Evolutionary conservation across 441 rosid genomes (phyloP).

Genomic region (Populus hybrid): DNA sequence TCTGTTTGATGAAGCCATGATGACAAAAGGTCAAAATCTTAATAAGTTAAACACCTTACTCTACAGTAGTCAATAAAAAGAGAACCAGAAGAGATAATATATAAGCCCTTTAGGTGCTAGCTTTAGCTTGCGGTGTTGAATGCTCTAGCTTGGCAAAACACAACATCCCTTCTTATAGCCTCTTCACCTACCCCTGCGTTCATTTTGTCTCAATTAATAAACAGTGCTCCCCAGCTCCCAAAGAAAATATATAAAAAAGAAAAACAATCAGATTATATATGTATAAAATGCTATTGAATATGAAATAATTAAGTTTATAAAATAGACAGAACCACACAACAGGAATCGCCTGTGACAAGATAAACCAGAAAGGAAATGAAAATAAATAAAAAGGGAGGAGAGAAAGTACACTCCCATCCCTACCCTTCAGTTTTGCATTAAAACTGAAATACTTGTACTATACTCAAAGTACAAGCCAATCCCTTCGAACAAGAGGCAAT

Average conservation of each 20-base stretch:
- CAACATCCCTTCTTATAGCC: slow-evolving; percentile 61
- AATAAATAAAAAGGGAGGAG: slow-evolving; percentile 13
- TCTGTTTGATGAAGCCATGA: slow-evolving; percentile 96
- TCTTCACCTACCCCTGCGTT: slow-evolving; percentile 53
- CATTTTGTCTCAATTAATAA: slow-evolving; percentile 26
- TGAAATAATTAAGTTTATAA: background rate
- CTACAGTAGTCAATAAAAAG: slow-evolving; percentile 11
- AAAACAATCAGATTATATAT: background rate
- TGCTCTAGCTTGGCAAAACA: slow-evolving; percentile 20
- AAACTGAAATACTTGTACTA: slow-evolving; percentile 39
- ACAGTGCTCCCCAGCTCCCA: slow-evolving; percentile 21
- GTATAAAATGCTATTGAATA: background rate
- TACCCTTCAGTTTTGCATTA: slow-evolving; percentile 27
- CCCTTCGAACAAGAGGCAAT: slow-evolving; percentile 40
- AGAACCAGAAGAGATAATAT: slow-evolving; percentile 16
- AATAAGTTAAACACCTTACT: background rate
- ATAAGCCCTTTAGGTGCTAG: slow-evolving; percentile 21
- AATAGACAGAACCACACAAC: slow-evolving; percentile 35
- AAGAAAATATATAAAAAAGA: slow-evolving; percentile 13
- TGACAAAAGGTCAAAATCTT: slow-evolving; percentile 19
- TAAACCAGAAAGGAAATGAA: slow-evolving; percentile 35
- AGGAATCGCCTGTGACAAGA: slow-evolving; percentile 43
- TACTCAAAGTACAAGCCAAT: slow-evolving; percentile 44
- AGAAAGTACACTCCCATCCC: slow-evolving; percentile 27
- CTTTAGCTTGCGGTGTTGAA: slow-evolving; percentile 26